Conservation (phyloP, 768 basidiomycete species). For the Lentinula sp. region DNA sequence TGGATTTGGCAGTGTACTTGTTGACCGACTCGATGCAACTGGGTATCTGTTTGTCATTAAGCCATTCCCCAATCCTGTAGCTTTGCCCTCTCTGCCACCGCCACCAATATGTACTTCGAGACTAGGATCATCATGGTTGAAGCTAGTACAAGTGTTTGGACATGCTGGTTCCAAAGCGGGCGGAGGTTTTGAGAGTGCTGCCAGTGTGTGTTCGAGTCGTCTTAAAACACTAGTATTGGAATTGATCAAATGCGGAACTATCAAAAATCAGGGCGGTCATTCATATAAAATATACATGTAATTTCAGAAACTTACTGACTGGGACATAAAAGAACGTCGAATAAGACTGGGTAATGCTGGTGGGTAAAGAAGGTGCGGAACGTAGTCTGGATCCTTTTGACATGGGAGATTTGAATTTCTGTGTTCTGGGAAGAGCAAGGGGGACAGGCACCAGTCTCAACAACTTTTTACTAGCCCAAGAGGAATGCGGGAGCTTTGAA, state of each 20-base stretch:
- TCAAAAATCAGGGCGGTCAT: not conserved
- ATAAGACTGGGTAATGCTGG: not conserved
- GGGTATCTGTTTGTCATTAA: constrained; percentile 49
- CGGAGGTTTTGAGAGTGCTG: constrained; percentile 59
- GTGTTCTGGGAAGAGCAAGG: too few relatives aligned
- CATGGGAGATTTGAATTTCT: not conserved
- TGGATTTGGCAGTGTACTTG: constrained; percentile 38
- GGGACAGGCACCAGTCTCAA: not conserved
- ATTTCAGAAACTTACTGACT: not conserved
- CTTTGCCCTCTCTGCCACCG: constrained; percentile 28
- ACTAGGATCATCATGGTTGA: constrained; percentile 34
- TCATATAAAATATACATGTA: not conserved
- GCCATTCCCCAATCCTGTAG: constrained; percentile 13
- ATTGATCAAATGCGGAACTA: not conserved
- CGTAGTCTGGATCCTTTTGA: not conserved
- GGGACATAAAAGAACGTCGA: not conserved
- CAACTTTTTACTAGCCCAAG: not conserved
- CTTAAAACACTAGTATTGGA: not conserved
- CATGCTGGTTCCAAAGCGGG: constrained; percentile 22
- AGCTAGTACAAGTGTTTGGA: constrained; percentile 68
- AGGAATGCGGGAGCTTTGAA: not conserved
- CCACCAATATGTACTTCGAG: constrained; percentile 2
- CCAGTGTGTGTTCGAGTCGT: constrained; percentile 37
- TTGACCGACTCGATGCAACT: constrained; percentile 56
- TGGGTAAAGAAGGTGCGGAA: not conserved